Conservation (phyloP, 2,329 filamentous ascomycete genomes). For the Colletotrichum sidae region DNA sequence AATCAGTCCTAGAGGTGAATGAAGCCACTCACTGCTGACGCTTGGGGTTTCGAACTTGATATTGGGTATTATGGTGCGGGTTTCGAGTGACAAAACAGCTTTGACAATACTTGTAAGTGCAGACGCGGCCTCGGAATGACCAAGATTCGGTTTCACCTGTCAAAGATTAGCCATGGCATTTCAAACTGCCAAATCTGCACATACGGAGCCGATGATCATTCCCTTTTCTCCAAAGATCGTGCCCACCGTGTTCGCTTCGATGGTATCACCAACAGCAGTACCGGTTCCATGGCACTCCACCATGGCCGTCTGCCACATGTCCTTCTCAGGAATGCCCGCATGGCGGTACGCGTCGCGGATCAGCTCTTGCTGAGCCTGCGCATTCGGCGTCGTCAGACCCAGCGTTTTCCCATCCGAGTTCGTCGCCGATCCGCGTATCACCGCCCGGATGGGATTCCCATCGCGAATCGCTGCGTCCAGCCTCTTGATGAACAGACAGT, state of each 20-base stretch:
- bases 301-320: slow-evolving; percentile 44
- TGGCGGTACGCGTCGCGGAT: slow-evolving; percentile 43
- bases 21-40: slow-evolving; percentile 16
- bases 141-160: slow-evolving; percentile 53
- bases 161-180: slow-evolving; percentile 33
- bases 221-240: slow-evolving; percentile 44
- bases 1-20: not conserved
- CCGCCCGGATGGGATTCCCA: slow-evolving; percentile 48
- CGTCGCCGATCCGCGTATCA: slow-evolving; percentile 45
- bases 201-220: slow-evolving; percentile 43
- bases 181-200: rapidly evolving
- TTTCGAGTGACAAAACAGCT: slow-evolving; percentile 41
- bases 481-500: slow-evolving; percentile 52
- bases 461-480: slow-evolving; percentile 53
- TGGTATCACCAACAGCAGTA: slow-evolving; percentile 52
- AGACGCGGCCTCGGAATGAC: slow-evolving; percentile 50
- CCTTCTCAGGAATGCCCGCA: slow-evolving; percentile 39
- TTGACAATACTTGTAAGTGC: slow-evolving; percentile 49
- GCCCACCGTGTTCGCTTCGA: slow-evolving; percentile 51
- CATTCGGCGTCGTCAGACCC: slow-evolving; percentile 52
- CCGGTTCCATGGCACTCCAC: slow-evolving; percentile 55
- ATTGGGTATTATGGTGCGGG: slow-evolving; percentile 35
- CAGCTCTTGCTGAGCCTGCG: slow-evolving; percentile 41
- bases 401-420: slow-evolving; percentile 50
- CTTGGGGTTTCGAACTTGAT: slow-evolving; percentile 36